A percentile compares a stretch with the other conserved stretches of the same genome.
Evolutionary conservation across 495 filamentous ascomycete genomes (phyloP).

Genomic region (Thermochaetoides thermophila): DNA sequence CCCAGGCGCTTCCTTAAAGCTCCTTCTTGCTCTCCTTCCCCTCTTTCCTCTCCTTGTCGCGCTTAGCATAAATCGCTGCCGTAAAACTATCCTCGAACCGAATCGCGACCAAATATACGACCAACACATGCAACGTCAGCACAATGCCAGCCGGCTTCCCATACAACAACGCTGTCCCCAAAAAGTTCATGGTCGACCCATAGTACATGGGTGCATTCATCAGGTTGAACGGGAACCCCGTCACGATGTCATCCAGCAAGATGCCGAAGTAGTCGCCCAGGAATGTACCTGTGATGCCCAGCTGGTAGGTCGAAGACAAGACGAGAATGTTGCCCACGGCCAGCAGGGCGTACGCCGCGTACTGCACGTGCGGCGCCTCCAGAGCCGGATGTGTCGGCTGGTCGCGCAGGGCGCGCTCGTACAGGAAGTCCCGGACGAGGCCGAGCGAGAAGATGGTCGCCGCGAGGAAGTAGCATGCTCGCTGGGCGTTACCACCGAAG

Average conservation of each 20-base stretch:
- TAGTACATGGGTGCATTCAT: conserved; percentile 93
- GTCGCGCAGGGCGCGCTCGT: conserved; percentile 57
- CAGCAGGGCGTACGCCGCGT: conserved; percentile 53
- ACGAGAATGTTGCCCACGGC: conserved; percentile 71
- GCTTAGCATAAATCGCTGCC: conserved; percentile 81
- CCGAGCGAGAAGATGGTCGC: conserved; percentile 80
- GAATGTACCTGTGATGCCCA: conserved; percentile 95
- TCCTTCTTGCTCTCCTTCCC: conserved; percentile 30
- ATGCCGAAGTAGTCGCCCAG: conserved; percentile 98
- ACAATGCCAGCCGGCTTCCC: conserved; percentile 80
- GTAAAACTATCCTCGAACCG: conserved; percentile 97
- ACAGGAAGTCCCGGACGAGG: conserved; percentile 66
- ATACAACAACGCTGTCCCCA: conserved; percentile 75
- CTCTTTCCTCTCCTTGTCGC: conserved; percentile 40
- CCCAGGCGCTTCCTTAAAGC: conserved; percentile 15
- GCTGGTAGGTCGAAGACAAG: conserved; percentile 70
- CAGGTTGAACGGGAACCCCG: conserved; percentile 89
- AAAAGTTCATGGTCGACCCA: conserved; percentile 81
- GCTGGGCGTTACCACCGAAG: conserved; percentile 64
- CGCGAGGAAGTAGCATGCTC: conserved; percentile 83
- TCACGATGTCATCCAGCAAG: conserved; percentile 87
- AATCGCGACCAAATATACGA: conserved; percentile 71
- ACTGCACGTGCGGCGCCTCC: conserved; percentile 31
- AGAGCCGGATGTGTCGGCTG: conserved; percentile 64
- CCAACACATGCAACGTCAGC: conserved; percentile 58